Evolutionary conservation across 192 early-diverging fungal genomes (phyloP).

Genomic region (Coemansia sp.): DNA sequence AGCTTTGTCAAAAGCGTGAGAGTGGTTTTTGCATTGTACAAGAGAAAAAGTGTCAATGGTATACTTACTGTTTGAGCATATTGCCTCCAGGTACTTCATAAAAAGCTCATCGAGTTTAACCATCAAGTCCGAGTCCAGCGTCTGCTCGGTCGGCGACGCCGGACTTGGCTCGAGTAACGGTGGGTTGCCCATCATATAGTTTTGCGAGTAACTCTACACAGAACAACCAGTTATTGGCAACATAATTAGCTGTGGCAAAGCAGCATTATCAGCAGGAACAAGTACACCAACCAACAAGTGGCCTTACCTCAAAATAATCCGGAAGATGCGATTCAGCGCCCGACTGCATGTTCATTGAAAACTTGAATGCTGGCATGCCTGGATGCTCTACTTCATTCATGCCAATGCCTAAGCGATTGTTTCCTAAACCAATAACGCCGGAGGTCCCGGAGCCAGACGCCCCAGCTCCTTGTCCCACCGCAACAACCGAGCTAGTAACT

Average conservation of each 20-base stretch:
- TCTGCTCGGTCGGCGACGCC: slow-evolving; percentile 42
- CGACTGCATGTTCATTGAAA: slow-evolving; percentile 37
- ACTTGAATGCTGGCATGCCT: slow-evolving; percentile 42
- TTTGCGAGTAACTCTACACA: slow-evolving; percentile 48
- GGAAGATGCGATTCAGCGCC: slow-evolving; percentile 37
- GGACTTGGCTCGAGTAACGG: slow-evolving; percentile 41
- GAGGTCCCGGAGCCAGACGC: slow-evolving; percentile 12
- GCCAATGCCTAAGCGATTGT: slow-evolving; percentile 17
- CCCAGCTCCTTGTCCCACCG: background rate
- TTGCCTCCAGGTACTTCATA: slow-evolving; percentile 62
- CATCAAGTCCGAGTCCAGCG: slow-evolving; percentile 48
- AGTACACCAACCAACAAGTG: background rate
- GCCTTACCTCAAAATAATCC: slow-evolving; percentile 48
- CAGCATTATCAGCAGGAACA: background rate
- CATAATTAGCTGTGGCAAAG: slow-evolving; percentile 10
- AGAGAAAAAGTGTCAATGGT: background rate
- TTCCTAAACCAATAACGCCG: slow-evolving; percentile 12
- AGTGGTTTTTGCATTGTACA: background rate
- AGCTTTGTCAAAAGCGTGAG: background rate
- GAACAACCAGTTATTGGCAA: background rate
- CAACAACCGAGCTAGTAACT: slow-evolving; percentile 1
- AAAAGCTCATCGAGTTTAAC: slow-evolving; percentile 62
- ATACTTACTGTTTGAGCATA: slow-evolving; percentile 65
- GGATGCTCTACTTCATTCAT: slow-evolving; percentile 27
- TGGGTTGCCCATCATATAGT: slow-evolving; percentile 30